Base-by-base conservation (phyloP, 257 asterid genomes). In the Solanum chaucha region DNA sequence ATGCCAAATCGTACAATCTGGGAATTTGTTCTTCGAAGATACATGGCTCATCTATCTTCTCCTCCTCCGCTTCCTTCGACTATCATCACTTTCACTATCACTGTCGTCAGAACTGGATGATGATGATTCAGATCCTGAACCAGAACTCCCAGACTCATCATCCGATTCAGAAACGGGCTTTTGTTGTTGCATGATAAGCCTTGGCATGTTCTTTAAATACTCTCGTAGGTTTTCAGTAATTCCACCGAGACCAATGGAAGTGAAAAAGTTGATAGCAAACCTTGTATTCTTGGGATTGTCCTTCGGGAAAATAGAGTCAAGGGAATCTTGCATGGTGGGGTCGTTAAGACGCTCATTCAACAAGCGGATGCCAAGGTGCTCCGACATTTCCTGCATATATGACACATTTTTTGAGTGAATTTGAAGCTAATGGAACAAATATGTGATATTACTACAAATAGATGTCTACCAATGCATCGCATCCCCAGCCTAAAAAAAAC, bases 131-230 rank as follows among this genome's bases (percentile, higher is more conserved):
- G 94, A 90, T 73, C 65, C 90, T 13, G 96, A 91, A 40, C 86
- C 98, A n/a, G 92, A 89, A 86, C 90, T 84, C 72, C 78, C 92
- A 17, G 98, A 89, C 83, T 88, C 93, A 10, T 88, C 93, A 13
- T 90, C 96, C 0, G 93, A 93, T 86, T 89, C 98, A 7, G 94
- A 86, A 51, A 90, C 88, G 1, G 94, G 94, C 89, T 92, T 94
- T 58, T 94, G 97, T 67, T 96, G 98, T 86, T 96, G 98, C 99
- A 95, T 95, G 68, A 96, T 96, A 30, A 95, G 94, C n/a, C 96
- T 90, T 6, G 99, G 98, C 98, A 93, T 96, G 89, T 94, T 95
- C 92, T 96, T 95, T 75, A 95, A 92, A 89, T 93, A 94, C 90
- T 96, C 98, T 0, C 99, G 93, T 65, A 94, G 90, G 83, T 93